Base-by-base conservation (phyloP, 208 protist species). In the Zelonia costaricensis region DNA sequence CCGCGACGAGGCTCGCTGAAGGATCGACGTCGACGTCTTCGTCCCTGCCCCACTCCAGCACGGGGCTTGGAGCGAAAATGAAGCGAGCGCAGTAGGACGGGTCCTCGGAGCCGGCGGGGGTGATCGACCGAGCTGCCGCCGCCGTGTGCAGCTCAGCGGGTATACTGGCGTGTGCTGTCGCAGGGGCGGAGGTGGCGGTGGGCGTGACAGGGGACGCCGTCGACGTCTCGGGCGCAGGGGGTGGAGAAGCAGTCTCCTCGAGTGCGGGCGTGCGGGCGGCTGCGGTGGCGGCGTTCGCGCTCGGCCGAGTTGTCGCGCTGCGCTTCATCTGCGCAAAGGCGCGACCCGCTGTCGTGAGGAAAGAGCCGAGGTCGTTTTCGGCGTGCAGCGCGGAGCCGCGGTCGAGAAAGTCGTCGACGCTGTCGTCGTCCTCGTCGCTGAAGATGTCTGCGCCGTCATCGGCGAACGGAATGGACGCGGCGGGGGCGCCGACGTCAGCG, bases 271-370 rank as follows among this genome's bases (percentile, higher is more conserved):
- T n/a, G n/a, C n/a, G n/a, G n/a, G n/a, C n/a, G n/a, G n/a, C n/a
- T n/a, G n/a, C n/a, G n/a, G n/a, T n/a, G n/a, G n/a, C n/a, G n/a
- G 33, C 52, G 36, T 10, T 20, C 16, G 52, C 33, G 6, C 9
- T 30, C 18, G 22, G 13, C 20, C 10, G 47, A 25, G 36, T 57
- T 45, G 38, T 46, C 33, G 31, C 65, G 65, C 48, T 45, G 31
- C 65, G 65, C 48, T 45, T 38, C n/a, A 71, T 40, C 31, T 55
- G 56, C 22, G 65, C 53, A 30, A 63, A 71, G 55, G 48, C 56
- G 2, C 56, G 56, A 20, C 55, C 42, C 13, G 55, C 56, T 12
- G 65, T 54, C 3, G 55, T 55, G 4, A 71, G 36, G 38, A 67
- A 66, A 38, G 58, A 67, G 43, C 57, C 39, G 20, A 65, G 45